phyloP scores from a whole-genome alignment of 2,329 filamentous ascomycete genomes.

The Bipolaris oryzae region DNA sequence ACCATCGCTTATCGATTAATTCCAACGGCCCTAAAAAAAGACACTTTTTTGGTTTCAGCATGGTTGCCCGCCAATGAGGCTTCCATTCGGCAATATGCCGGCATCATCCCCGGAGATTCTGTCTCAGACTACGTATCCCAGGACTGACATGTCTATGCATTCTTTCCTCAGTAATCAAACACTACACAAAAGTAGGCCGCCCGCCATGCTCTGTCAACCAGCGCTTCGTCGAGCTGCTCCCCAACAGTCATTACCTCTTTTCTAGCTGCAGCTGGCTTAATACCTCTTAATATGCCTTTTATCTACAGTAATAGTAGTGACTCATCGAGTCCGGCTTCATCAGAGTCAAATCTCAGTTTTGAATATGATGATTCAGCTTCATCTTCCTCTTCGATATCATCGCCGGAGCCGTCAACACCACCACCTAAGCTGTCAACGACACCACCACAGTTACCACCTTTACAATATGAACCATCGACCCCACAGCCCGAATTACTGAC shows the following conservation, averaged over 20 bases:
- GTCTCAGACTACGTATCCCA: constrained; percentile 28
- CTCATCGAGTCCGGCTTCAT: constrained; percentile 26
- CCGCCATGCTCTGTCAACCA: constrained; percentile 7
- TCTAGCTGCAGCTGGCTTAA: constrained; percentile 2
- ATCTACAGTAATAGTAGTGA: constrained; percentile 21
- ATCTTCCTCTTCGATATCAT: constrained; percentile 9
- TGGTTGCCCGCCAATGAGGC: constrained; percentile 18
- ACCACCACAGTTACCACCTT: background rate
- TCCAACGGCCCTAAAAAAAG: constrained; percentile 5
- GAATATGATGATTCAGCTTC: constrained; percentile 28
- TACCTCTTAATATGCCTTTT: constrained; percentile 11
- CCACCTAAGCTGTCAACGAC: background rate
- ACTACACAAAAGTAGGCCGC: constrained; percentile 22
- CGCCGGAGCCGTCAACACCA: background rate
- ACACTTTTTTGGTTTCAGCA: constrained; percentile 17
- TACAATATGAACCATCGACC: background rate
- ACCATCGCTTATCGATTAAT: background rate
- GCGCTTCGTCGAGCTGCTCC: constrained; percentile 11
- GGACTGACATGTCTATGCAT: constrained; percentile 23
- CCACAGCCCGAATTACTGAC: background rate
- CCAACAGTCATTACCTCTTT: background rate
- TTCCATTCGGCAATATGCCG: constrained; percentile 21
- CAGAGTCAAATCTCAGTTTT: constrained; percentile 22
- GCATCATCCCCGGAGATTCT: constrained; percentile 28
- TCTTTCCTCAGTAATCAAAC: constrained; percentile 22